A percentile compares a stretch with the other conserved stretches of the same genome.
These are phyloP conservation scores for Boletales sp. DNA, from an alignment of 768 basidiomycete genomes.

Conservation along the genomic window DNA sequence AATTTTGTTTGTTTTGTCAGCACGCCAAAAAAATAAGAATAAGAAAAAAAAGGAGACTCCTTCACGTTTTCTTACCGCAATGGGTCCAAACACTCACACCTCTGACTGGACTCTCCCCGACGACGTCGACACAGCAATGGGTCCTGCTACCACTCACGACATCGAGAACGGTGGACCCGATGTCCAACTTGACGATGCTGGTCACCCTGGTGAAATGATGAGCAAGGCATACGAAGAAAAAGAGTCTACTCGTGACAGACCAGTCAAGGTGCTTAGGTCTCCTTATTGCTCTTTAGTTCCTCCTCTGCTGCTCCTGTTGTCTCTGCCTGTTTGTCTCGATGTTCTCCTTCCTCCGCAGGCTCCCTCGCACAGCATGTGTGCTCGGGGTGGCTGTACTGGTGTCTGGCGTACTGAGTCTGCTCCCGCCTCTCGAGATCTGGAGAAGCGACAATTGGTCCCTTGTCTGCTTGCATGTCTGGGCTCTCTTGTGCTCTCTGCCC, in stretches of 20 bases:
- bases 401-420: conserved; percentile 16
- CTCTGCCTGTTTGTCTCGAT: conserved; percentile 16
- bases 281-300: conserved; percentile 26
- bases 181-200: conserved; percentile 27
- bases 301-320: conserved; percentile 19
- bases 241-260: conserved; percentile 63
- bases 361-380: conserved; percentile 13
- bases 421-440: conserved; percentile 27
- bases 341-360: conserved; percentile 14
- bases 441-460: conserved; percentile 32
- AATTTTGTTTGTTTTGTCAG: no score
- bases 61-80: conserved; percentile 10
- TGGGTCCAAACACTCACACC: conserved; percentile 22
- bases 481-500: conserved; percentile 20
- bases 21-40: not conserved
- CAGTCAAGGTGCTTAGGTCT: conserved; percentile 85
- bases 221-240: conserved; percentile 38
- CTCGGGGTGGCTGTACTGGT: conserved; percentile 17
- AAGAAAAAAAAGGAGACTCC: not conserved
- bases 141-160: conserved; percentile 44
- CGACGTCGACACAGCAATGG: conserved; percentile 44
- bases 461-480: conserved; percentile 37
- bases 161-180: conserved; percentile 46
- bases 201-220: conserved; percentile 14
- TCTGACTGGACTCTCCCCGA: conserved; percentile 45